These are phyloP conservation scores for Hygrophila difformis DNA, from an alignment of 257 asterid genomes.

Conservation along the genomic window DNA sequence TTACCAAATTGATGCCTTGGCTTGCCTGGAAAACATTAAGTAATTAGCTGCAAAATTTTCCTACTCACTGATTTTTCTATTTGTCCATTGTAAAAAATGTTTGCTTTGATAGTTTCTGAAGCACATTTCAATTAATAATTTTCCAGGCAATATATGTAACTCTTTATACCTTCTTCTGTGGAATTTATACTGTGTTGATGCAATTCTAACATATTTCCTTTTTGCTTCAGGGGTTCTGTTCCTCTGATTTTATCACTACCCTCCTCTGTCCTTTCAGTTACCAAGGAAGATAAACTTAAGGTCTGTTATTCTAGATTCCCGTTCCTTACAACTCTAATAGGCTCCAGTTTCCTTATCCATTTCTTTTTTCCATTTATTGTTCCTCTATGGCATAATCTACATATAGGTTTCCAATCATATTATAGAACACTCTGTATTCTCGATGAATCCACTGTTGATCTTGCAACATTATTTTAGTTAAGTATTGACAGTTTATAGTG, in stretches of 20 bases:
- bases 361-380: slow-evolving; percentile 1
- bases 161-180: slow-evolving; percentile 1
- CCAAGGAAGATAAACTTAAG: slow-evolving; percentile 79
- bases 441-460: slow-evolving; percentile 1
- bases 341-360: slow-evolving; percentile 3
- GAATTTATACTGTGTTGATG: slow-evolving; percentile 1
- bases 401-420: not conserved
- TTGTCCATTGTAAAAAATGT: not conserved
- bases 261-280: slow-evolving; percentile 64
- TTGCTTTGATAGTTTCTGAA: slow-evolving; percentile 7
- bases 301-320: slow-evolving; percentile 31
- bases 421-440: slow-evolving; percentile 9
- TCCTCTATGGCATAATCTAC: no score
- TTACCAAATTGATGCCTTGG: slow-evolving; percentile 78
- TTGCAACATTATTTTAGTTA: slow-evolving; percentile 10
- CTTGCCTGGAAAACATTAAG: slow-evolving; percentile 69
- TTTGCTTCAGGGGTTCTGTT: slow-evolving; percentile 50
- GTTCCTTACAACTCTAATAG: slow-evolving; percentile 7
- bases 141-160: no score
- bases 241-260: slow-evolving; percentile 89
- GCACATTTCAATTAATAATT: not conserved
- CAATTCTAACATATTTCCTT: slow-evolving; percentile 14
- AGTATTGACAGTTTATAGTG: slow-evolving; percentile 4
- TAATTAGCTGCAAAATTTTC: slow-evolving; percentile 19
- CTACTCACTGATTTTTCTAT: slow-evolving; percentile 6